phyloP scores from a whole-genome alignment of 441 rosid species.

The Biscutella auriculata region DNA sequence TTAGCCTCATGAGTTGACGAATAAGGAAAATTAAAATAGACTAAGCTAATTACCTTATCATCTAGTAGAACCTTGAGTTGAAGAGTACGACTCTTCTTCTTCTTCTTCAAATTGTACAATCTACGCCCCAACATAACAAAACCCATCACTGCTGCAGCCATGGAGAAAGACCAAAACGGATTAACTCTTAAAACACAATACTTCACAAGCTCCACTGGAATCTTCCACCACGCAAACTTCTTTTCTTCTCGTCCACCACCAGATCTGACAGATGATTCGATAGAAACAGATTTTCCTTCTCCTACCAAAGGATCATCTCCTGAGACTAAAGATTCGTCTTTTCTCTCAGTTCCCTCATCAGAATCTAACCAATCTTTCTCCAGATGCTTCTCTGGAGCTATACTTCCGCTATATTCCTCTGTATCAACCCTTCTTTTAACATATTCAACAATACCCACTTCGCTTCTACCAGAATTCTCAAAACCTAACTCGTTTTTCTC shows the following conservation, averaged over 20 bases:
- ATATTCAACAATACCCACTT: constrained; percentile 11
- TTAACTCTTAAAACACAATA: constrained; percentile 61
- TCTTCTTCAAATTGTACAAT: constrained; percentile 75
- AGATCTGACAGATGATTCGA: constrained; percentile 15
- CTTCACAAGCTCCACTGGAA: constrained; percentile 60
- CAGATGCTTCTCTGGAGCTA: constrained; percentile 11
- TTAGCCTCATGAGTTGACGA: background rate
- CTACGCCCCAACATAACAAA: constrained; percentile 64
- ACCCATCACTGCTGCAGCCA: constrained; percentile 83
- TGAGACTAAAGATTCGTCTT: constrained; percentile 4
- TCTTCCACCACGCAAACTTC: constrained; percentile 58
- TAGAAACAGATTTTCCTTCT: constrained; percentile 13
- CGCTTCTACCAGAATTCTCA: constrained; percentile 15
- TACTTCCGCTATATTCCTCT: constrained; percentile 13
- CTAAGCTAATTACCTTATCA: constrained; percentile 56
- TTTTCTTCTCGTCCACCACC: constrained; percentile 32
- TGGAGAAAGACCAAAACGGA: constrained; percentile 77
- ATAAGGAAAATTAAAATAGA: background rate
- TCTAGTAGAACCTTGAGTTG: constrained; percentile 74
- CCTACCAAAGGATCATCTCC: background rate
- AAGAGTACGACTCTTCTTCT: constrained; percentile 47
- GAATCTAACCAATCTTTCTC: constrained; percentile 29
- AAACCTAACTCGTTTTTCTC: constrained; percentile 24
- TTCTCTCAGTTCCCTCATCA: constrained; percentile 24
- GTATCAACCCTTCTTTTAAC: background rate